Conservation (phyloP, 2,329 filamentous ascomycete genomes). For the Didymella glomerata region DNA sequence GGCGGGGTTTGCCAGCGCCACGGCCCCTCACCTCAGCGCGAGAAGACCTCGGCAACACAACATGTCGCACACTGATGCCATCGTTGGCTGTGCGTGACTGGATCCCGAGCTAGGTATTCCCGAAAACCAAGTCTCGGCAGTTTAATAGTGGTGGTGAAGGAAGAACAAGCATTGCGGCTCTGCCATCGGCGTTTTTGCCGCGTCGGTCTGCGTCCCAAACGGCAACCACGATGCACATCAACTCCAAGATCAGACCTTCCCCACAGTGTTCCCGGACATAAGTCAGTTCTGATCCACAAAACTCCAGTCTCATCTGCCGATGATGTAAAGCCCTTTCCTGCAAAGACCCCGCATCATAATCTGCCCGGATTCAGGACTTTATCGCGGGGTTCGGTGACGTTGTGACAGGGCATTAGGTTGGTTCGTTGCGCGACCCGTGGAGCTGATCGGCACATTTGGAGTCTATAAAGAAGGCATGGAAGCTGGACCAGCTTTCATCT, state of each 20-base stretch:
- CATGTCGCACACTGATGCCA: neutral
- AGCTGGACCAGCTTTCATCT: slow-evolving; percentile 10
- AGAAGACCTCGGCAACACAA: slow-evolving; percentile 9
- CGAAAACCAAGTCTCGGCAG: neutral
- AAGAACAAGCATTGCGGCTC: slow-evolving; percentile 9
- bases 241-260: neutral
- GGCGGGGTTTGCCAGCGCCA: neutral
- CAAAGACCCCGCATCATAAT: neutral
- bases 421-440: neutral
- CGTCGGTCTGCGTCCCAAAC: neutral
- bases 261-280: slow-evolving; percentile 1
- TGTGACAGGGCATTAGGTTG: neutral
- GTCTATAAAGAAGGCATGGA: slow-evolving; percentile 8
- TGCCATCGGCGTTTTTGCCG: slow-evolving; percentile 1
- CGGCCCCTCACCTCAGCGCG: neutral
- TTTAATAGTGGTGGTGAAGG: neutral
- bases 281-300: neutral
- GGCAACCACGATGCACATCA: neutral
- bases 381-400: slow-evolving; percentile 2
- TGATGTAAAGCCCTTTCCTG: neutral
- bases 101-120: neutral
- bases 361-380: neutral
- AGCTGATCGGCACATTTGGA: slow-evolving; percentile 3
- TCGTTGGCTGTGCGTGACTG: neutral
- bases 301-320: neutral